Percentiles rank a stretch among this genome's conserved stretches.
Evolutionary conservation across 2,329 filamentous ascomycete genomes (phyloP).

Genomic region (Nannizzia gypsea): DNA sequence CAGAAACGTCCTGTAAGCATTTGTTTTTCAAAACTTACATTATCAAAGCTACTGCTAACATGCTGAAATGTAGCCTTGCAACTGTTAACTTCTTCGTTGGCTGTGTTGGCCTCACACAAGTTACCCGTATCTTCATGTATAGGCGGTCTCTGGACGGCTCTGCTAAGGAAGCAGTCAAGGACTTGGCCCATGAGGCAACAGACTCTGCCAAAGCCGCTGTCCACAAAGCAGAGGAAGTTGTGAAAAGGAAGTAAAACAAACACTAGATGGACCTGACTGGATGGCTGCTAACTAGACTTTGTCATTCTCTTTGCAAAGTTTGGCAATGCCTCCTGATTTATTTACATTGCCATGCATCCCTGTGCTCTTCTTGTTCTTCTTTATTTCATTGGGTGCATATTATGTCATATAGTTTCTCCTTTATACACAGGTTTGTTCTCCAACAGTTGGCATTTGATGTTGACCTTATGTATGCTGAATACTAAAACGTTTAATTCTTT

Average conservation of each 20-base stretch:
- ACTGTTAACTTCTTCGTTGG: conserved; percentile 98
- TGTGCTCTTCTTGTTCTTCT: background rate
- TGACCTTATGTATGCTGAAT: background rate
- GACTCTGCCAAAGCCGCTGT: conserved; percentile 26
- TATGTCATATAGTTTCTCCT: background rate
- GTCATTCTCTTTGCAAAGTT: background rate
- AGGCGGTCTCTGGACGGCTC: conserved; percentile 44
- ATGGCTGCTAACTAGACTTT: background rate
- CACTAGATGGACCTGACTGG: conserved; percentile 6
- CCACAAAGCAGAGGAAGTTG: conserved; percentile 22
- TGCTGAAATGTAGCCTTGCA: conserved; percentile 53
- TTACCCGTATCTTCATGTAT: conserved; percentile 57
- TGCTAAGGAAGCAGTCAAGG: conserved; percentile 27
- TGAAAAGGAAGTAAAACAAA: no score
- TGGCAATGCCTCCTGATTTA: background rate
- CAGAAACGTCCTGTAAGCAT: conserved; percentile 70
- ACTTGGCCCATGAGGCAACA: conserved; percentile 27
- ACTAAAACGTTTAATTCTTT: background rate
- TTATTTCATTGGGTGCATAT: conserved; percentile 1
- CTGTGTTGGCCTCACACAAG: conserved; percentile 71
- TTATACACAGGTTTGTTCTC: background rate
- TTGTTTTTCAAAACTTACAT: conserved; percentile 13
- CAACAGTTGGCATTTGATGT: background rate
- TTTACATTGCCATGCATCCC: background rate
- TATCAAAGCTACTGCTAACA: background rate